Evolutionary conservation across 352 stramenopile genomes (phyloP), one percentile per base, ranked within the genome.

Genomic region (Halophytophthora polymorphica): DNA sequence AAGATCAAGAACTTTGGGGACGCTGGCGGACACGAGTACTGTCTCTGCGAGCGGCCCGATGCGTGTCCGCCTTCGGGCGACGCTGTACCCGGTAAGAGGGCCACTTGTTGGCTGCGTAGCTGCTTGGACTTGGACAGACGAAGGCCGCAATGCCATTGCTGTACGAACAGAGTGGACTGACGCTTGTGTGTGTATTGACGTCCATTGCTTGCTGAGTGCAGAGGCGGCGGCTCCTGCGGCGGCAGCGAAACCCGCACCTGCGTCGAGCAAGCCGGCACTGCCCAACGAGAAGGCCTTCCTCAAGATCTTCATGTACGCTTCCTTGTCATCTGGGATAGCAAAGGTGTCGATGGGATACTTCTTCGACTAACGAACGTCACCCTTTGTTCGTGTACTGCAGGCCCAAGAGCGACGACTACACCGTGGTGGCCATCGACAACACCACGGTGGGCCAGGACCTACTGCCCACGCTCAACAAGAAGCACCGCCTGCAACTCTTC

Each of bases 1-100:
- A 93, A 92, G 59, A 95, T 95, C 52, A 95, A 95, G 61, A 93
- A 93, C 62, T 93, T 95, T 70, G 85, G 85, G n/a, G 84, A 95
- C 50, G 83, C 83, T 28, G 84, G 83, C 0, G 83, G 82, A 4
- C 85, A 95, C 40, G 83, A 93, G 45, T 95, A 92, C 50, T 95
- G 85, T 50, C 61, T 95, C 25, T 95, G 85, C 53, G 85, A 95
- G 28, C 77, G 85, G 17, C 83, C 85, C 1, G 85, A 95, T 50
- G 83, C 81, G 1, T 95, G 85, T 49, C 85, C 85, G 12, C 85
- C 85, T 13, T 77, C 71, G 2, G 72, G 76, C 11, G 81, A 92
- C 39, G 59, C 69, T 13, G 22, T 61, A 33, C 46, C 64, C 52
- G 74, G 72, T 86, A 71, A 14, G 43, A 31, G 41, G 14, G 11